Conservation (phyloP, 73 alveolate genomes). For the Durusdinium trenchii region DNA sequence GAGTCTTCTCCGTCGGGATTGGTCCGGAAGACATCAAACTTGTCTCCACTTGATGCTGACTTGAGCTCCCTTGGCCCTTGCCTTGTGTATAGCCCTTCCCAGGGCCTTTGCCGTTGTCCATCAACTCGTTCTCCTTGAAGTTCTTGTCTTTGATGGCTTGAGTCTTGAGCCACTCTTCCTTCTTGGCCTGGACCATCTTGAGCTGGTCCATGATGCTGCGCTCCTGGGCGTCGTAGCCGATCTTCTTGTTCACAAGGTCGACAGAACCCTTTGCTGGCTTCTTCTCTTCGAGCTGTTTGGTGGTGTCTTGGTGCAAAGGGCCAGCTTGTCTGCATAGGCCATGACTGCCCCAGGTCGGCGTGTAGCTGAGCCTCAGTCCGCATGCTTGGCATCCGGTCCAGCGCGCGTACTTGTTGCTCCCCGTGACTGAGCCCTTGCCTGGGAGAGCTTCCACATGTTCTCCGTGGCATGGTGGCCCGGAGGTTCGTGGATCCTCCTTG, state of each 20-base stretch:
- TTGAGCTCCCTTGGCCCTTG: neutral
- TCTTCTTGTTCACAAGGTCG: neutral
- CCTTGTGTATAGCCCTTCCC: neutral
- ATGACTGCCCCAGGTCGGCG: conserved; percentile 25
- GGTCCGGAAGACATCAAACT: neutral
- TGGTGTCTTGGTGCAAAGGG: neutral
- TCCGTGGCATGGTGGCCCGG: conserved; percentile 45
- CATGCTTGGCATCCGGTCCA: neutral
- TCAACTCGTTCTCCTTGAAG: too few relatives aligned
- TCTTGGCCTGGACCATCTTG: neutral
- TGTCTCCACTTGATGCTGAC: neutral
- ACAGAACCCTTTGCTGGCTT: neutral
- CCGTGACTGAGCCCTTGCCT: neutral
- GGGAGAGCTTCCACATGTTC: neutral
- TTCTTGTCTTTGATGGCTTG: neutral
- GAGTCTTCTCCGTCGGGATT: too few relatives aligned
- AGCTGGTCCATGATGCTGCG: neutral
- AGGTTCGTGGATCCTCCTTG: neutral
- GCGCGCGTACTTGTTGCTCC: neutral
- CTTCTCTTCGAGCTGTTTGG: neutral
- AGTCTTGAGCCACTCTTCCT: neutral
- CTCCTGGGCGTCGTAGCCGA: conserved; percentile 19
- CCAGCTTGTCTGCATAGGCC: neutral
- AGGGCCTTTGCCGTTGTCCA: neutral
- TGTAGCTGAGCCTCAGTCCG: conserved; percentile 37